Evolutionary conservation across 2,329 filamentous ascomycete genomes (phyloP), one percentile per base, ranked within the genome.

Genomic region (Beauveria brongniartii): DNA sequence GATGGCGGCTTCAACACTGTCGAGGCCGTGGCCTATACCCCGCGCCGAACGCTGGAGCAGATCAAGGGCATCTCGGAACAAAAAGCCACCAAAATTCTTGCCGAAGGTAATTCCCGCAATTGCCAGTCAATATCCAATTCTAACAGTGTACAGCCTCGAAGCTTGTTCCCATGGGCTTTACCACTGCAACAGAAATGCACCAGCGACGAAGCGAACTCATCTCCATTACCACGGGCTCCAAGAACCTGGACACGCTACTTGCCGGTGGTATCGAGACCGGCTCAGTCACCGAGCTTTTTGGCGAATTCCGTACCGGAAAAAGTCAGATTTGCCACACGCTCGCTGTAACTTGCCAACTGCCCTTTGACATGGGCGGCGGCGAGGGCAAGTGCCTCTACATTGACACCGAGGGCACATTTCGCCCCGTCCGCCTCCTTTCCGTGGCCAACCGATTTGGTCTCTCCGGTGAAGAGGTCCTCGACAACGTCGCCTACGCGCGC

Each of bases 301-400:
- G 94, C 71, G 94, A 99, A 74, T 99, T 99, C 71, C 84, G 94
- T 68, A 99, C 94, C 0, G 95, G 94, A 74, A 99, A 99, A 78
- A 96, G 92, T 78, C 94, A 99, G 75, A 93, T 99, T 62, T 99
- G 94, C 69, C 95, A 99, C 73, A 99, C 94, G 0, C 81, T 99
- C n/a, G 94, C 95, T 0, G 94, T 99, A 34, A 99, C 94, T 52
- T 99, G 95, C 72, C 94, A 99, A 74, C 75, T 99, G 48, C 94
- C 94, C 1, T 97, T 99, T 72, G 94, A 99, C 71, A 97, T 97
- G 93, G 95, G 94, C 58, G 94, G 94, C 61, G 94, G 95, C 34
- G 94, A 99, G 76, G 94, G 94, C 52, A 99, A 99, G 73, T 99
- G 95, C 70, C 81, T 99, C 55, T 99, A 99, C 70, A 99, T 99